phyloP scores from a whole-genome alignment of 768 basidiomycete species.

The Hypsizygus marmoreus region DNA sequence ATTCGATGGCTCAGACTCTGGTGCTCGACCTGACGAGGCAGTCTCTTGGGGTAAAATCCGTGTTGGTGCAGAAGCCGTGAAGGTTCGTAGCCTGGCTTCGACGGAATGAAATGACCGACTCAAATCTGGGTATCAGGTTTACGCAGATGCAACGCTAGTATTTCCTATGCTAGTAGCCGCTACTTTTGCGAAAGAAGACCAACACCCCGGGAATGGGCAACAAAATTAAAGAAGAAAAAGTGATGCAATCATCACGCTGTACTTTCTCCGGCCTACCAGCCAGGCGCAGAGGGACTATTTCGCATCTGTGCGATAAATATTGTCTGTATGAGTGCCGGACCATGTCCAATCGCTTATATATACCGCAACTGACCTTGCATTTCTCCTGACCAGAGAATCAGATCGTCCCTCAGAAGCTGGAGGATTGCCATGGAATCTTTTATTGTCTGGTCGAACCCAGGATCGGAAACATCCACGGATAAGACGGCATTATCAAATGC shows the following conservation, averaged over 20 bases:
- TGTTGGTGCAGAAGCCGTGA: slow-evolving; percentile 78
- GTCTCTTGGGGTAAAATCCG: slow-evolving; percentile 99
- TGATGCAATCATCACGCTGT: too few species aligned
- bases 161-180: slow-evolving; percentile 96
- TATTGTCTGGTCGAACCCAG: slow-evolving; percentile 38
- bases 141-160: slow-evolving; percentile 95
- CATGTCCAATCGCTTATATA: too few species aligned
- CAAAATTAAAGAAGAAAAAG: not conserved
- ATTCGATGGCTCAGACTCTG: slow-evolving; percentile 98
- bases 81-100: slow-evolving; percentile 48
- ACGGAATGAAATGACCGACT: not conserved
- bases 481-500: slow-evolving; percentile 90
- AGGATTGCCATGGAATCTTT: slow-evolving; percentile 82
- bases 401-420: slow-evolving; percentile 81
- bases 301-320: too few species aligned
- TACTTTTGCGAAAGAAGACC: slow-evolving; percentile 70
- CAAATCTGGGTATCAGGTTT: slow-evolving; percentile 50
- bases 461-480: slow-evolving; percentile 51
- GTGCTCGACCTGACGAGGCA: slow-evolving; percentile 95
- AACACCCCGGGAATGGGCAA: not conserved
- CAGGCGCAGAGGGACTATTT: too few species aligned
- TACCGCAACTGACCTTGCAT: slow-evolving; percentile 44
- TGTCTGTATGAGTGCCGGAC: slow-evolving; percentile 3
- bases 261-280: too few species aligned
- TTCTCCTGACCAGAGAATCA: slow-evolving; percentile 84